Conservation (phyloP, 805 yeast genomes). For the Komagataella kurtzmanii region DNA sequence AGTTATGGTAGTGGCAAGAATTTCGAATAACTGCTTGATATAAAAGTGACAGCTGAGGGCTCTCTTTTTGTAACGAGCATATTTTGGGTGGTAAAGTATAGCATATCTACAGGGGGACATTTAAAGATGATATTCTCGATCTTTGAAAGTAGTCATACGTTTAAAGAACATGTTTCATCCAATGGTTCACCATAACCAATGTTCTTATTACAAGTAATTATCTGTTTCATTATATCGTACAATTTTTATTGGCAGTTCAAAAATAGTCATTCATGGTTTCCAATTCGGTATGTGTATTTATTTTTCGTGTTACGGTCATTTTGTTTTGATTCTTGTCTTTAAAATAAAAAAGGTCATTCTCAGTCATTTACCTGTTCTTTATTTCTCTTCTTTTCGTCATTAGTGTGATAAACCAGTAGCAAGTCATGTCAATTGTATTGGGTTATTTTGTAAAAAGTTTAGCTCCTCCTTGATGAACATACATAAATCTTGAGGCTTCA, state of each 20-base stretch:
- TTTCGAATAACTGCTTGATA: background rate
- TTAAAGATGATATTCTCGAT: background rate
- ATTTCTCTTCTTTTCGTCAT: background rate
- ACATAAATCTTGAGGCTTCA: conserved; percentile 29
- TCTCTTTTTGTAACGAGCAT: background rate
- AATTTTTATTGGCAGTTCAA: background rate
- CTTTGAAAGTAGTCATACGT: background rate
- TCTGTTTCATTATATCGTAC: background rate
- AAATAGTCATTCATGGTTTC: too few species aligned
- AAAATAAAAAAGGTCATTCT: background rate
- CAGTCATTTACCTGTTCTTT: background rate
- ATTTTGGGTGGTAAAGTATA: background rate
- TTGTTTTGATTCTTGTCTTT: background rate
- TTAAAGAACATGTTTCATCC: background rate
- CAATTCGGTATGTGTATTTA: too few species aligned
- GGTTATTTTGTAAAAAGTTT: conserved; percentile 21
- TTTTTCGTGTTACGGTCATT: too few species aligned
- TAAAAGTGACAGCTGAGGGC: background rate
- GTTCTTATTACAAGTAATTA: background rate
- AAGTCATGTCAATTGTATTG: background rate
- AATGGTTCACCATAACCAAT: background rate
- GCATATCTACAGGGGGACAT: background rate
- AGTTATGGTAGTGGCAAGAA: background rate
- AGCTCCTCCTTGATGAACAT: conserved; percentile 33
- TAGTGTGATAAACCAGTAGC: conserved; percentile 1